Evolutionary conservation across 371 early-diverging fungal genomes (phyloP), one percentile per base, ranked within the genome.

Genomic region (Mortierella sp.): DNA sequence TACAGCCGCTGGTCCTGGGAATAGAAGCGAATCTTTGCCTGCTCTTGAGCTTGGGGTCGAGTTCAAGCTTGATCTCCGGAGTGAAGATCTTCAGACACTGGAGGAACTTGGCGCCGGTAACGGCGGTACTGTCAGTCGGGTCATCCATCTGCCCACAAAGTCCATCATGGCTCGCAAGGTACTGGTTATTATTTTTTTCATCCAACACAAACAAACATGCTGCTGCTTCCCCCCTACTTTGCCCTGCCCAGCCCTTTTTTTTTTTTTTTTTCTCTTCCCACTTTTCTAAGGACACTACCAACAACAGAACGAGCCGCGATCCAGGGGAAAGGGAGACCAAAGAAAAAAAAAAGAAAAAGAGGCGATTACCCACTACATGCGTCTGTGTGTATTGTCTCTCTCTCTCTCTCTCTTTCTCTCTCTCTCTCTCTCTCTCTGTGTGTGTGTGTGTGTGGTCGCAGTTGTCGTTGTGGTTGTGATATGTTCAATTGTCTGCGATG

Each of bases 111-210:
- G 96, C 19, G 86, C 91, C 46, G 97, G 97, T 21, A 92, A 91
- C 77, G 97, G 95, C 43, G 97, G 96, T 14, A 91, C 94, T 18
- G 96, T 96, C 26, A 86, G 86, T 58, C 87, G 91, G 74, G 94
- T 94, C 55, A 70, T 88, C 60, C 95, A 96, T 74, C 83, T 87
- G 43, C 88, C 94, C 52, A 93, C 94, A 19, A 85, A 87, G 61
- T 89, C 89, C 47, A 84, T 95, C 67, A 94, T 95, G 95, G 97
- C 97, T 11, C 85, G 89, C 79, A 96, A 96, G 92, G 91, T 91
- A 82, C 37, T 9, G 9, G n/a, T n/a, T 37, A 37, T 9, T 9
- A 37, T 37, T 5, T 9, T 9, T 5, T 37, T 37, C 37, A 61
- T 4, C 19, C n/a, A n/a, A n/a, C n/a, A n/a, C n/a, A n/a, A n/a